A percentile compares a stretch with the other conserved stretches of the same genome.
These are phyloP conservation scores for Rostrohypoxylon terebratum DNA, from an alignment of 495 filamentous ascomycete species.

Conservation along the genomic window DNA sequence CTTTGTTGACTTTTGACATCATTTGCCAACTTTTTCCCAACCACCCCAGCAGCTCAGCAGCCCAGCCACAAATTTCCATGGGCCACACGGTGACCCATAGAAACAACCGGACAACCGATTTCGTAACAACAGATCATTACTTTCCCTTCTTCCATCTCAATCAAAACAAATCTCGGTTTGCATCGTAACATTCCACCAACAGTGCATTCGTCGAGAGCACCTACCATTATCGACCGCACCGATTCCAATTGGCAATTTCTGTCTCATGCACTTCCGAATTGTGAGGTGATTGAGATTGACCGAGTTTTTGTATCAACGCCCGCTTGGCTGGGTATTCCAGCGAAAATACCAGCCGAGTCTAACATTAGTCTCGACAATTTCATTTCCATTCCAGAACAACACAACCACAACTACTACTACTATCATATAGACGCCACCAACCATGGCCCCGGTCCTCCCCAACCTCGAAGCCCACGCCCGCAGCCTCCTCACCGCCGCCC, in stretches of 20 bases:
- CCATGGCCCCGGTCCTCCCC: constrained; percentile 45
- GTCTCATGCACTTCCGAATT: constrained; percentile 26
- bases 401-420: background rate
- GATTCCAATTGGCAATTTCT: constrained; percentile 22
- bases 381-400: constrained; percentile 18
- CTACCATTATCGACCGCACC: constrained; percentile 2
- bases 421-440: constrained; percentile 20
- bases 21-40: constrained; percentile 32
- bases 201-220: constrained; percentile 25
- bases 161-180: constrained; percentile 14
- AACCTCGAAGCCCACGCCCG: constrained; percentile 46
- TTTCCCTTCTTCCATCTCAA: constrained; percentile 6
- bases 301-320: constrained; percentile 2
- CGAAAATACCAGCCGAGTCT: constrained; percentile 35
- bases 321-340: constrained; percentile 48
- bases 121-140: constrained; percentile 6
- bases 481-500: constrained; percentile 42
- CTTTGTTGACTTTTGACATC: constrained; percentile 52
- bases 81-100: constrained; percentile 35
- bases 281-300: constrained; percentile 18
- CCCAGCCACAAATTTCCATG: constrained; percentile 40
- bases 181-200: constrained; percentile 25
- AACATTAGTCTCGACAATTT: background rate
- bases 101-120: constrained; percentile 44
- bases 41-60: too few relatives aligned